Percentiles rank a stretch among this genome's conserved stretches.
These are phyloP conservation scores for Incumbomyces lentus DNA, from an alignment of 2,329 filamentous ascomycete species.

Conservation along the genomic window DNA sequence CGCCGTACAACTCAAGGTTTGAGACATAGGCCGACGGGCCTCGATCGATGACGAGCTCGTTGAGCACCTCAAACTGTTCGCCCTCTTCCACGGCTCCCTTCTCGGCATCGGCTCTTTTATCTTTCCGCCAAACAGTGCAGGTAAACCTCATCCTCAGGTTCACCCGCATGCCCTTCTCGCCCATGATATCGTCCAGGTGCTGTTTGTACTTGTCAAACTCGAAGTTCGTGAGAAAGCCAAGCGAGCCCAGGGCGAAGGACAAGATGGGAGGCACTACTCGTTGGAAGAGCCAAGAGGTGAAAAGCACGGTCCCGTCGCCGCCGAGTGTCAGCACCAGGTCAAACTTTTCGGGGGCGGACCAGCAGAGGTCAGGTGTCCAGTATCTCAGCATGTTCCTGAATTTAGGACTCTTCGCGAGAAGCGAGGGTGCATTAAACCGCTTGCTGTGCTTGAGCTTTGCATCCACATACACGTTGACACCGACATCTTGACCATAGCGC, in stretches of 20 bases:
- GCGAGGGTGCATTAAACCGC: slow-evolving; percentile 67
- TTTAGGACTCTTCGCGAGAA: slow-evolving; percentile 63
- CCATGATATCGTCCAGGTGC: slow-evolving; percentile 82
- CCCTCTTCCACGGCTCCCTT: slow-evolving; percentile 64
- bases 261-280: slow-evolving; percentile 86
- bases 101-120: slow-evolving; percentile 34
- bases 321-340: slow-evolving; percentile 88
- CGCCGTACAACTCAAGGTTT: slow-evolving; percentile 89
- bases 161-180: slow-evolving; percentile 88
- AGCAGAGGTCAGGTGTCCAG: slow-evolving; percentile 94
- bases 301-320: slow-evolving; percentile 93
- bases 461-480: slow-evolving; percentile 96
- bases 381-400: slow-evolving; percentile 81
- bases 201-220: slow-evolving; percentile 84
- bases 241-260: slow-evolving; percentile 79
- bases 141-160: slow-evolving; percentile 98
- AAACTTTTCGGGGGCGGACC: slow-evolving; percentile 86
- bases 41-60: slow-evolving; percentile 95
- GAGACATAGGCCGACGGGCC: slow-evolving; percentile 95
- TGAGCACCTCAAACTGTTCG: slow-evolving; percentile 95
- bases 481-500: slow-evolving; percentile 78
- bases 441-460: slow-evolving; percentile 81
- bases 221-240: slow-evolving; percentile 94
- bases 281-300: slow-evolving; percentile 95
- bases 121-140: slow-evolving; percentile 83